Evolutionary conservation across 371 early-diverging fungal species (phyloP), one percentile per base, ranked within the genome.

Genomic region (Mortierella sp.): DNA sequence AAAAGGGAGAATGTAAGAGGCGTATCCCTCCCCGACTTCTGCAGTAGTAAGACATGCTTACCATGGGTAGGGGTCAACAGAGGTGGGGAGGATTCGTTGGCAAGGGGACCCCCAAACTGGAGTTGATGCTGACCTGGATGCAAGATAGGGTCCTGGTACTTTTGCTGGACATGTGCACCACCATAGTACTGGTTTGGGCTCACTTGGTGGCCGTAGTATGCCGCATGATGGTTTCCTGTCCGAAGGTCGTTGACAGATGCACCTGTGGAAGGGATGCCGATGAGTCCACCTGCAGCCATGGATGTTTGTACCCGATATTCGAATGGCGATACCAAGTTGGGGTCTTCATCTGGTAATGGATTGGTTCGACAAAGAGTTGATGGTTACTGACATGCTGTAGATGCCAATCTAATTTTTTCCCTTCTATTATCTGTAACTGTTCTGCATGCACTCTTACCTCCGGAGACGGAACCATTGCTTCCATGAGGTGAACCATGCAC

Each of bases 121-220:
- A 84, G 75, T 51, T 75, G 79, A 70, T 81, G 85, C 54, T 78
- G 85, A 60, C 72, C 72, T 29, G 81, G 79, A 56, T 85, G 81
- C 54, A 84, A 29, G 18, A 84, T 81, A 0, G 89, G 75, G 24
- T 90, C 90, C 78, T 84, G 89, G 79, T 90, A 90, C 63, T 88
- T 88, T 82, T 89, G 88, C 18, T 72, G 81, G 29, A 85, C 46
- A 68, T 85, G 86, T 7, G 84, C 70, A 12, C 76, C 74, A 43
- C 65, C 65, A 38, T 85, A 85, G 56, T 85, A 85, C 21, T 81
- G 86, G 27, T 74, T 74, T 35, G 82, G 77, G 56, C 77, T 81
- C 4, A 82, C 43, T 41, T 85, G 86, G 41, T 85, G 85, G 54
- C 79, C 79, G 16, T 85, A 85, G 41, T 85, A 85, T 14, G 81